A percentile compares a stretch with the other conserved stretches of the same genome.
Evolutionary conservation across 345 rosid genomes (phyloP).

Genomic region (Salix caprea): DNA sequence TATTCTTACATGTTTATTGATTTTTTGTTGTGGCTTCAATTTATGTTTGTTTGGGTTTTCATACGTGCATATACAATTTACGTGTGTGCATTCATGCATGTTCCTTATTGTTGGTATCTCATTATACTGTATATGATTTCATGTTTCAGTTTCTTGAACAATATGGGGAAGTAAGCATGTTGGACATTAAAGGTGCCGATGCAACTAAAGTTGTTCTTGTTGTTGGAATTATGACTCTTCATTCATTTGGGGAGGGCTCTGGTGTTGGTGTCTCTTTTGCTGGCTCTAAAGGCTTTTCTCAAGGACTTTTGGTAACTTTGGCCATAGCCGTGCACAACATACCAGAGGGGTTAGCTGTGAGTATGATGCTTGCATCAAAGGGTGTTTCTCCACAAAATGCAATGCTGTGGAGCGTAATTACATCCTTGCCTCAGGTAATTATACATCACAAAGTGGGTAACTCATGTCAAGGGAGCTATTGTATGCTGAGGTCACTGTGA

Average conservation of each 20-base stretch:
- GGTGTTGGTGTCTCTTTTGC: conserved; percentile 99
- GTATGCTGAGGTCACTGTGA: not conserved
- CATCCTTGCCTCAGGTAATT: conserved; percentile 94
- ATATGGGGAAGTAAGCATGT: conserved; percentile 96
- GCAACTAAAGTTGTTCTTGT: conserved; percentile 93
- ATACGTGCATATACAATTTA: not conserved
- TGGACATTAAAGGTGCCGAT: conserved; percentile 97
- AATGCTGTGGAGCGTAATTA: conserved; percentile 97
- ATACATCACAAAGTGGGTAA: not conserved
- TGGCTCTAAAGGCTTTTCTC: conserved; percentile 91
- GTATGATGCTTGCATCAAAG: conserved; percentile 97
- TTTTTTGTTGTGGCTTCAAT: not conserved
- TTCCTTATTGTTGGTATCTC: not conserved
- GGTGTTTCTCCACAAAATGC: conserved; percentile 99
- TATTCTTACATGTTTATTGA: not conserved
- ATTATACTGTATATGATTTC: not conserved
- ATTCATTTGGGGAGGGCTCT: conserved; percentile 98
- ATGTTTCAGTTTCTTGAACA: conserved; percentile 78
- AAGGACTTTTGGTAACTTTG: conserved; percentile 94
- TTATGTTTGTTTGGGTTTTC: not conserved
- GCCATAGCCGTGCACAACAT: conserved; percentile 98
- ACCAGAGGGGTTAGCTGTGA: conserved; percentile 97
- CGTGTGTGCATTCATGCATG: not conserved
- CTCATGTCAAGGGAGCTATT: not conserved
- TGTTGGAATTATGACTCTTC: conserved; percentile 98